A percentile compares a stretch with the other conserved stretches of the same genome.
Evolutionary conservation across 129 eudicot species (phyloP).

Genomic region (Flaveria bidentis): DNA sequence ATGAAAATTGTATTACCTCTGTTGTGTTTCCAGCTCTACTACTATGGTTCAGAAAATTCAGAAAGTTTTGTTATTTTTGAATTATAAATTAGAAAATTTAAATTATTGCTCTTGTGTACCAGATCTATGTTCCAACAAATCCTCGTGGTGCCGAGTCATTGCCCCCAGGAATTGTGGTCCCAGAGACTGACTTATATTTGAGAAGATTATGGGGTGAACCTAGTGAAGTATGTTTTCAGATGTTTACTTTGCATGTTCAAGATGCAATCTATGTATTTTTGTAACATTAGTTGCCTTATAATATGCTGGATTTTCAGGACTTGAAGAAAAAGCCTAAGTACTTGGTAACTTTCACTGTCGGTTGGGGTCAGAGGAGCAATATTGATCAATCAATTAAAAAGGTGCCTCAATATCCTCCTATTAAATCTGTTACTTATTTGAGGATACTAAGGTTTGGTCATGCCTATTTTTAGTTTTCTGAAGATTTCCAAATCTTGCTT

Average conservation of each 20-base stretch:
- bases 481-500: conserved; percentile 68
- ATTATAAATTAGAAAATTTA: not conserved
- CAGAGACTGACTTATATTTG: conserved; percentile 79
- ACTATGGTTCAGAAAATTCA: not conserved
- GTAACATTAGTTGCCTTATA: conserved; percentile 20
- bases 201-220: conserved; percentile 99
- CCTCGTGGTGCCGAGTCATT: conserved; percentile 98
- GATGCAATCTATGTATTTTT: conserved; percentile 10
- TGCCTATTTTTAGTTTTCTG: conserved; percentile 60
- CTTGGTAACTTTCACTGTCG: conserved; percentile 95
- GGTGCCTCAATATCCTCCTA: conserved; percentile 38
- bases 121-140: conserved; percentile 93
- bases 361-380: conserved; percentile 80
- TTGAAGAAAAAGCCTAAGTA: conserved; percentile 88
- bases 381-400: conserved; percentile 81
- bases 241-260: not conserved
- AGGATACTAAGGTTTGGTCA: conserved; percentile 18
- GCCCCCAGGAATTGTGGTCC: conserved; percentile 96
- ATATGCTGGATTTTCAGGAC: conserved; percentile 60
- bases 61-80: not conserved
- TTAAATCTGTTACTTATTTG: conserved; percentile 17
- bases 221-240: conserved; percentile 63
- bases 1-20: not conserved
- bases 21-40: not conserved
- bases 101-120: conserved; percentile 28